Percentiles rank a stretch among this genome's conserved stretches.
Evolutionary conservation across 257 asterid species (phyloP).

Genomic region (Solanum bukasovii): DNA sequence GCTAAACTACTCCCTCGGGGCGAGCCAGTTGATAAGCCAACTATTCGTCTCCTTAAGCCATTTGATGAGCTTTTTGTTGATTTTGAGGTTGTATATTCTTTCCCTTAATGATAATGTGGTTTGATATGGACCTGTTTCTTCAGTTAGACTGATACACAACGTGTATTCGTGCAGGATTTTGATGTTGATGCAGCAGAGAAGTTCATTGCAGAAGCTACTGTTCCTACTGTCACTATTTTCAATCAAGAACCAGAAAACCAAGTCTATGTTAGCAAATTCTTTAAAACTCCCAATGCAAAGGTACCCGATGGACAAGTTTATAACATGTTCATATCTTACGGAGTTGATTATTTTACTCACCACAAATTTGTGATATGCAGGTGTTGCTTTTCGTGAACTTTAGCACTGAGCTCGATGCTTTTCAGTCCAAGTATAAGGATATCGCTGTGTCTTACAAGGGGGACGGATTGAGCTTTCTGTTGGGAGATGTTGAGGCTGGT

Average conservation of each 20-base stretch:
- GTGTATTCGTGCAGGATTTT: constrained; percentile 40
- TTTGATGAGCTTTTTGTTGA: constrained; percentile 69
- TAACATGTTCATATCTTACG: not conserved
- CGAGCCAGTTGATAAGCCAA: constrained; percentile 53
- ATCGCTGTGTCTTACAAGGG: constrained; percentile 56
- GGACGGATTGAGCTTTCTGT: constrained; percentile 54
- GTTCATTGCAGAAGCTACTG: constrained; percentile 38
- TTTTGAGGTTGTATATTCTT: constrained; percentile 32
- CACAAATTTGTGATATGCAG: constrained; percentile 19
- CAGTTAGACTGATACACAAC: not conserved
- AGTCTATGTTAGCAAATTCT: constrained; percentile 49
- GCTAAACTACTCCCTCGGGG: constrained; percentile 66
- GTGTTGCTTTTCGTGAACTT: constrained; percentile 70
- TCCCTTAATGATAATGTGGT: not conserved
- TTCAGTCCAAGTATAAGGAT: constrained; percentile 42
- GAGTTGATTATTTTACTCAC: not conserved
- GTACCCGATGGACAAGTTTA: not conserved
- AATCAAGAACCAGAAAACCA: constrained; percentile 39
- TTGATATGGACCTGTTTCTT: not conserved
- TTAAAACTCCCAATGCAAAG: constrained; percentile 36
- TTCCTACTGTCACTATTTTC: constrained; percentile 58
- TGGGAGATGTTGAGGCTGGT: constrained; percentile 57
- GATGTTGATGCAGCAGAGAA: constrained; percentile 47
- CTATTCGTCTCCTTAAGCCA: constrained; percentile 72
- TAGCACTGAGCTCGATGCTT: constrained; percentile 46